Evolutionary conservation across 192 early-diverging fungal genomes (phyloP), one percentile per base, ranked within the genome.

Genomic region (Dimargaris xerosporica): DNA sequence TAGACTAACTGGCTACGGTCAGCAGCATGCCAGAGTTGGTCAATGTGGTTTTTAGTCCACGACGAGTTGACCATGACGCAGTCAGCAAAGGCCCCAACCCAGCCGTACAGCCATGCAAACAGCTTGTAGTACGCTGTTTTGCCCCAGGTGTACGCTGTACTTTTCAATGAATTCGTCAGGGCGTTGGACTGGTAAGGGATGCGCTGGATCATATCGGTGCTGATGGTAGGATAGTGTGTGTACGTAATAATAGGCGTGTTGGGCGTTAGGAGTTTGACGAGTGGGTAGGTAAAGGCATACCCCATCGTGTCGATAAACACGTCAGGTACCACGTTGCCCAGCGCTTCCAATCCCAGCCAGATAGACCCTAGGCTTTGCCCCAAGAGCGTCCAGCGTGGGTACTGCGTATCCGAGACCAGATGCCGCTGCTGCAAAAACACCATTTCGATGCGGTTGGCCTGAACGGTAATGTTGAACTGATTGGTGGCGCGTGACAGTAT

Each of bases 171-270:
- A n/a, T n/a, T n/a, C n/a, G n/a, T n/a, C n/a, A n/a, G n/a, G 67
- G 83, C 78, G 16, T 73, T 75, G 0, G 76, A 63, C 39, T 77
- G 73, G 46, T 83, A 70, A 46, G 78, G 70, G 19, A 97, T 87
- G 42, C 78, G 78, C 0, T 72, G 63, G 17, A 91, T 75, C 94
- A 97, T 97, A 63, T 97, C 94, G 34, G 86, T 80, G 66, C 89
- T 91, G 55, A 99, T 91, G 11, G 86, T 85, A 12, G 97, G 97
- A 64, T 99, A 99, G 71, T 99, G 97, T 19, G 90, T 87, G 66
- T 99, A 99, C 0, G 93, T 78, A 0, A 88, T 79, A 9, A 88
- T 54, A 0, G 77, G 77, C 1, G 85, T 80, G 47, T 78, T 76
- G 46, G 76, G 67, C 31, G 76, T 78, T 30, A 93, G 47, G 28